Base-by-base conservation (phyloP, 345 rosid genomes). In the Gossypium australe region DNA sequence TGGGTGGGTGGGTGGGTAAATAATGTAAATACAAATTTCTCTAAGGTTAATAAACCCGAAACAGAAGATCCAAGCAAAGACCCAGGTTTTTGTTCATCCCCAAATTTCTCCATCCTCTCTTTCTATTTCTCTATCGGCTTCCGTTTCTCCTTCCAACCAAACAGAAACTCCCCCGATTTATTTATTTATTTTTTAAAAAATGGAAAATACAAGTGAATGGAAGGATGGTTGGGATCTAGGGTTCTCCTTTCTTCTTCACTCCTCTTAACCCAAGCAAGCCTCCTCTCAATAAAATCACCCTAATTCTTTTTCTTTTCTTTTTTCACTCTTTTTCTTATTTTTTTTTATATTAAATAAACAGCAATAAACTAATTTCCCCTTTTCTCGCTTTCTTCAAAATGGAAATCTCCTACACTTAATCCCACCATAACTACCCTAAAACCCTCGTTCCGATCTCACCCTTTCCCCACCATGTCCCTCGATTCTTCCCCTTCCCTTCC, bases 401-500 rank as follows among this genome's bases (percentile, higher is more conserved):
- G 87, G 78, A 52, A 79, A 77, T 72, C 80, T 74, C 73, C 83
- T 78, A 63, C 76, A 65, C 72, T 79, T 74, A 80, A 74, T 79
- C 78, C 73, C 75, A 82, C 76, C 84, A 16, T 78, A 81, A 67
- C 79, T 83, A 41, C 53, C 75, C 58, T 79, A 60, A 72, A 80
- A 77, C 85, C 82, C 47, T 69, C 24, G 14, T 72, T 72, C 75
- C 84, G 89, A 86, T 84, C 92, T 83, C 86, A 43, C 27, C n/a
- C 61, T 29, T 51, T 70, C 47, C 17, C 52, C 56, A 29, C 80
- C 80, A 87, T 87, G 89, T 85, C 86, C 47, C 79, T 81, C 67
- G 87, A 85, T 68, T 84, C 91, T 73, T 75, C 87, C 80, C 80
- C 87, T 76, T 77, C 87, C 78, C 78, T 72, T 56, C 79, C 88